These are phyloP conservation scores for Sclerotinia spermophila DNA, from an alignment of 2,329 filamentous ascomycete genomes.

Conservation along the genomic window DNA sequence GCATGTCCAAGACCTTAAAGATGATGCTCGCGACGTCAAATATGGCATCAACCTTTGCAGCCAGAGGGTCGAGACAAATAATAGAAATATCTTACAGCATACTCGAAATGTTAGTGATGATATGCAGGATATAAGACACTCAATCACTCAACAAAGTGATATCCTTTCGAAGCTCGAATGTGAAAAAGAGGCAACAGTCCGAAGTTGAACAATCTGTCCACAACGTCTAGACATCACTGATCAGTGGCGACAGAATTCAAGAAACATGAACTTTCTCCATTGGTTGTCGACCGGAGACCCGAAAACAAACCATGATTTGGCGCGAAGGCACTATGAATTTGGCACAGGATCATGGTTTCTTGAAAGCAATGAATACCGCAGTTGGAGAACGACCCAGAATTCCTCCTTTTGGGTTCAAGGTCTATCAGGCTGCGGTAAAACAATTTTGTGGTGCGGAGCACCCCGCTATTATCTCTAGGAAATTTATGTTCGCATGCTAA, in stretches of 20 bases:
- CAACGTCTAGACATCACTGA: neutral
- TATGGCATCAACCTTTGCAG: neutral
- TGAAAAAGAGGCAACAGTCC: neutral
- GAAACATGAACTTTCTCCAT: neutral
- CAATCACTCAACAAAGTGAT: neutral
- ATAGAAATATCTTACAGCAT: neutral
- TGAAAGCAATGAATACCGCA: neutral
- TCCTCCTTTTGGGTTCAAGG: slow-evolving; percentile 3
- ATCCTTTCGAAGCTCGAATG: no score
- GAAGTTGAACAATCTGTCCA: neutral
- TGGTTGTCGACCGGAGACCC: neutral
- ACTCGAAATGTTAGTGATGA: neutral
- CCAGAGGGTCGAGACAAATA: neutral
- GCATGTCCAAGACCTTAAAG: neutral
- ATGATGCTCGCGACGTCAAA: neutral
- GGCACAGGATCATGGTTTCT: slow-evolving; percentile 2
- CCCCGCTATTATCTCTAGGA: neutral
- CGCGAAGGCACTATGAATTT: neutral
- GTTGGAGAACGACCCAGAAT: neutral
- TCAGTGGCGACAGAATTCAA: neutral
- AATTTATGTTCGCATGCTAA: neutral
- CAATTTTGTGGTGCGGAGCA: neutral
- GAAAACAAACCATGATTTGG: neutral
- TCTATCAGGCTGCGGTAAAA: slow-evolving; percentile 8
- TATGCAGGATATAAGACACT: neutral